Percentiles rank a stretch among this genome's conserved stretches.
These are phyloP conservation scores for Tetraselmis striata DNA, from an alignment of 139 green algal genomes.

Conservation along the genomic window DNA sequence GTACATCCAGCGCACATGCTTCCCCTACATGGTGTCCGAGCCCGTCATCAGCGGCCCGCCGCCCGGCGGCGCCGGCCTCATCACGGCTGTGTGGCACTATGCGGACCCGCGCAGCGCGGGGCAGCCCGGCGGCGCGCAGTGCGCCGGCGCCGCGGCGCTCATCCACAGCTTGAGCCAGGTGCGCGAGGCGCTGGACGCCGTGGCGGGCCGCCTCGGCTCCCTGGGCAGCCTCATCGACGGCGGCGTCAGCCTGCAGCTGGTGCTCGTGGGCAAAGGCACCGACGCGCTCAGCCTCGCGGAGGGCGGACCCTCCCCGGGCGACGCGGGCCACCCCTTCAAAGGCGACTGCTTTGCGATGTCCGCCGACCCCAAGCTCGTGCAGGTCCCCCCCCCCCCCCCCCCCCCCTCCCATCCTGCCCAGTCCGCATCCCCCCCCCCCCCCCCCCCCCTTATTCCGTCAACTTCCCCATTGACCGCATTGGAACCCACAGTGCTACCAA, in stretches of 20 bases:
- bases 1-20: conserved; percentile 87
- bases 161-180: conserved; percentile 33
- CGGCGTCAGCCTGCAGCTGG: conserved; percentile 49
- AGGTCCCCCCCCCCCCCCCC: background rate
- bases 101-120: conserved; percentile 16
- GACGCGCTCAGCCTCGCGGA: conserved; percentile 18
- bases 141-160: conserved; percentile 35
- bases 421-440: too few relatives aligned
- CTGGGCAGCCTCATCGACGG: background rate
- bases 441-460: too few relatives aligned
- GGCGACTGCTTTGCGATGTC: background rate
- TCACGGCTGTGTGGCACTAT: conserved; percentile 42
- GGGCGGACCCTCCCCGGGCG: background rate
- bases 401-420: background rate
- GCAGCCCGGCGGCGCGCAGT: conserved; percentile 11
- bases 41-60: conserved; percentile 32
- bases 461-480: too few relatives aligned
- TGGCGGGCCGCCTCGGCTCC: conserved; percentile 7
- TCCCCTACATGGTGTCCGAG: conserved; percentile 61
- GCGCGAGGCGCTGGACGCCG: conserved; percentile 22
- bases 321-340: background rate
- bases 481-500: too few relatives aligned
- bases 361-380: background rate
- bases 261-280: conserved; percentile 32
- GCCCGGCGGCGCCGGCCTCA: background rate